Percentiles rank a stretch among this genome's conserved stretches.
Conservation (phyloP, 495 filamentous ascomycete genomes). For the Annulohypoxylon bovei region DNA sequence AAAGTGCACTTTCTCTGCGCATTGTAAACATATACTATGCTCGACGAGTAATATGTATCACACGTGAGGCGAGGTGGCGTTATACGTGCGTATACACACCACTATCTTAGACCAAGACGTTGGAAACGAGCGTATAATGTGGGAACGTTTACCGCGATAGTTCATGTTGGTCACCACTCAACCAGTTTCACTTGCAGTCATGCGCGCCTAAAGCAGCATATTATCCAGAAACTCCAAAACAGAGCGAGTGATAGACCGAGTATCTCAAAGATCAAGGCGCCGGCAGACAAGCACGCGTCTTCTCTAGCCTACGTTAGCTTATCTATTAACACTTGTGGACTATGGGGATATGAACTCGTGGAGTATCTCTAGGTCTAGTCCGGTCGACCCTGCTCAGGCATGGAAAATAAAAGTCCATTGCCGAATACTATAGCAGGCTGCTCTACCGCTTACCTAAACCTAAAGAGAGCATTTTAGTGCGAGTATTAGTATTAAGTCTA, state of each 20-base stretch:
- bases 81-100: slow-evolving; percentile 22
- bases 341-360: slow-evolving; percentile 1
- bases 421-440: background rate
- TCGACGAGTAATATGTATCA: background rate
- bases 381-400: slow-evolving; percentile 1
- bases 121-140: slow-evolving; percentile 13
- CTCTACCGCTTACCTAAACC: background rate
- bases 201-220: slow-evolving; percentile 28
- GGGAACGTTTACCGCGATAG: slow-evolving; percentile 24
- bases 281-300: slow-evolving; percentile 1
- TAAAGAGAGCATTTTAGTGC: background rate
- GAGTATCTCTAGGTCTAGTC: background rate
- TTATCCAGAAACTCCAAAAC: background rate
- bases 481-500: background rate
- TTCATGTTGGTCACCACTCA: slow-evolving; percentile 18
- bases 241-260: background rate
- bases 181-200: slow-evolving; percentile 21
- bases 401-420: background rate
- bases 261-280: background rate
- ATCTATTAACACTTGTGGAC: background rate
- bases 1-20: slow-evolving; percentile 5
- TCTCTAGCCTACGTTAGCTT: slow-evolving; percentile 11
- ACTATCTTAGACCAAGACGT: slow-evolving; percentile 6
- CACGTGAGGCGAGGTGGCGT: background rate
- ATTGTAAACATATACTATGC: background rate